Evolutionary conservation across 1,139 yeast species (phyloP).

Genomic region (Pichia sp.): DNA sequence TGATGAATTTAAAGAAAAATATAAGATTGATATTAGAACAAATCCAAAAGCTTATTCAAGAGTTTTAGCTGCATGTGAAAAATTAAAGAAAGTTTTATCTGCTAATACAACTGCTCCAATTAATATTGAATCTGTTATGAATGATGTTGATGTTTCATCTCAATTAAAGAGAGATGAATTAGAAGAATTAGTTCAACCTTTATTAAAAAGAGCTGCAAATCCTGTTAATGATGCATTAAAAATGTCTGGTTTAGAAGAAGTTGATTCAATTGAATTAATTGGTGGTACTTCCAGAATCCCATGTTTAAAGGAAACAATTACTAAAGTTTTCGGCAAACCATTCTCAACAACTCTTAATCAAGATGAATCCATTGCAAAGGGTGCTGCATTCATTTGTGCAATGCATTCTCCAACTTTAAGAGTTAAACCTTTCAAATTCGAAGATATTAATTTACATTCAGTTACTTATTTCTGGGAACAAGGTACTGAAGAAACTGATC

Average conservation of each 20-base stretch:
- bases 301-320: constrained; percentile 70
- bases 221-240: constrained; percentile 81
- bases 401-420: constrained; percentile 98
- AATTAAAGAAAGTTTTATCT: constrained; percentile 89
- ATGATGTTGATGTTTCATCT: constrained; percentile 92
- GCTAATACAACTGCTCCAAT: constrained; percentile 95
- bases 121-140: constrained; percentile 93
- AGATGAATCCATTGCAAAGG: constrained; percentile 98
- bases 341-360: constrained; percentile 95
- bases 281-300: constrained; percentile 99
- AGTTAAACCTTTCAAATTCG: constrained; percentile 97
- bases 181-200: constrained; percentile 81
- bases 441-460: constrained; percentile 86
- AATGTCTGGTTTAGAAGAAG: constrained; percentile 73
- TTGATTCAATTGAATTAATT: constrained; percentile 88
- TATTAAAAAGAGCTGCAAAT: constrained; percentile 63
- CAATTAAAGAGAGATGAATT: constrained; percentile 86
- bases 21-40: constrained; percentile 84
- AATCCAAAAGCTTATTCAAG: constrained; percentile 96
- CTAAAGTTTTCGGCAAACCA: constrained; percentile 78
- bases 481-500: constrained; percentile 86
- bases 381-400: constrained; percentile 98
- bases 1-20: constrained; percentile 81
- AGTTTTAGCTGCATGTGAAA: constrained; percentile 86
- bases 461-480: constrained; percentile 96